Percentiles rank a stretch among this genome's conserved stretches.
These are phyloP conservation scores for Globisporangium barbulae DNA, from an alignment of 352 stramenopile genomes.

Conservation along the genomic window DNA sequence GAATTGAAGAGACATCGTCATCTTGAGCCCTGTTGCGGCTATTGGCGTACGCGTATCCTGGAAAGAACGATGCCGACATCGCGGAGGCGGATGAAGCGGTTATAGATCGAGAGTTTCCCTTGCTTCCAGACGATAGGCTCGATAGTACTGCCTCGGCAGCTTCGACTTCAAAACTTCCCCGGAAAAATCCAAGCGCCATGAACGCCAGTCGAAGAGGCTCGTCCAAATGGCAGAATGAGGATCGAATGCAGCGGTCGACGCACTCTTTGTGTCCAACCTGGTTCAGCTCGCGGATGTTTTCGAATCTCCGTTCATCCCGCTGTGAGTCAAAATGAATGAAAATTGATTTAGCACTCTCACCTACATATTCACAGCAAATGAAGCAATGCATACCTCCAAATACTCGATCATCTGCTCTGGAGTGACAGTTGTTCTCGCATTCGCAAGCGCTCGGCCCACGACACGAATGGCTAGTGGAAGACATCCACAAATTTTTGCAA, in stretches of 20 bases:
- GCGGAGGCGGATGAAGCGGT: constrained; percentile 29
- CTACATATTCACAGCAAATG: no score
- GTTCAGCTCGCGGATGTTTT: constrained; percentile 72
- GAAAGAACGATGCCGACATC: constrained; percentile 39
- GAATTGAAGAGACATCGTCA: constrained; percentile 49
- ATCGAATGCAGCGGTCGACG: constrained; percentile 76
- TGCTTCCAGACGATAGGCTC: constrained; percentile 29
- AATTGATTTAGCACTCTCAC: no score
- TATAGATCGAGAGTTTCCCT: constrained; percentile 19
- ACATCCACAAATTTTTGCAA: constrained; percentile 73
- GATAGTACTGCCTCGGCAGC: constrained; percentile 68
- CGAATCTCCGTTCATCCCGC: constrained; percentile 62
- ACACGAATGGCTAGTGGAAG: constrained; percentile 81
- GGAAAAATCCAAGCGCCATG: constrained; percentile 82
- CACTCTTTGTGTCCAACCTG: constrained; percentile 77
- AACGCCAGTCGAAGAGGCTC: constrained; percentile 70
- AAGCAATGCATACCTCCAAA: constrained; percentile 40
- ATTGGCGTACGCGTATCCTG: constrained; percentile 49
- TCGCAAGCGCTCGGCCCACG: constrained; percentile 69
- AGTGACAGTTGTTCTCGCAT: constrained; percentile 66
- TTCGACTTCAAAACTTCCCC: constrained; percentile 68
- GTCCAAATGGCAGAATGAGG: constrained; percentile 76
- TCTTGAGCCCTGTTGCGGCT: constrained; percentile 26
- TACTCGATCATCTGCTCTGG: constrained; percentile 83
- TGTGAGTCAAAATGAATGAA: constrained; percentile 21